These are phyloP conservation scores for Rhododendron ferrugineum DNA, from an alignment of 148 eudicot species.

Conservation along the genomic window DNA sequence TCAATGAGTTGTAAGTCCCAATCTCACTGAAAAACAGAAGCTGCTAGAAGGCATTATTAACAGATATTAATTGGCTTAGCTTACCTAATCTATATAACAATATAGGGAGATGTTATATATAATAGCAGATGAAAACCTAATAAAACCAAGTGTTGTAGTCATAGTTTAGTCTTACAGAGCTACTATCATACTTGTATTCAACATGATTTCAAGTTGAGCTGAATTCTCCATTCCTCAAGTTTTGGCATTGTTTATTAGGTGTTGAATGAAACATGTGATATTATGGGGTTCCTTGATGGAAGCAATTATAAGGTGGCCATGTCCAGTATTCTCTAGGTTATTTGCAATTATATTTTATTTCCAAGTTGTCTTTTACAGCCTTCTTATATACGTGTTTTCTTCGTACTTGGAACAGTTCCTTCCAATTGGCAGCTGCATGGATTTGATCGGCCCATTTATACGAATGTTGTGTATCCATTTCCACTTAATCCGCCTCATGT, in stretches of 20 bases:
- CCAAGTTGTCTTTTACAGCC: not conserved
- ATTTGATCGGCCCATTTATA: slow-evolving; percentile 82
- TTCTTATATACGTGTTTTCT: slow-evolving; percentile 4
- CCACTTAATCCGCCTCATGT: slow-evolving; percentile 79
- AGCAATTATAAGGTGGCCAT: not conserved
- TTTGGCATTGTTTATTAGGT: not conserved
- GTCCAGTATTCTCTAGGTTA: not conserved
- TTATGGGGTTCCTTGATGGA: not conserved
- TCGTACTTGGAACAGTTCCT: slow-evolving; percentile 61
- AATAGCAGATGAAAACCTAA: not conserved
- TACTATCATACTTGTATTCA: not conserved
- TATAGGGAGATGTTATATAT: not conserved
- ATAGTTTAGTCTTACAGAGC: not conserved
- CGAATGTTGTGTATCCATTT: slow-evolving; percentile 75
- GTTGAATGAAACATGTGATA: not conserved
- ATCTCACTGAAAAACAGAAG: not conserved
- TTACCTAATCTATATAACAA: not conserved
- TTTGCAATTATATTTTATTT: not conserved
- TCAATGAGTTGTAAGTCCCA: not conserved
- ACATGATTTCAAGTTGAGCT: not conserved
- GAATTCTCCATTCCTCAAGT: not conserved
- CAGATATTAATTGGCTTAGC: not conserved
- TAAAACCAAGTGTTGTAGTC: not conserved
- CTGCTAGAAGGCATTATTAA: not conserved
- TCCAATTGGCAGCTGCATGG: slow-evolving; percentile 99